Conservation (phyloP, 2,329 filamentous ascomycete genomes). For the Fusarium camptoceras region DNA sequence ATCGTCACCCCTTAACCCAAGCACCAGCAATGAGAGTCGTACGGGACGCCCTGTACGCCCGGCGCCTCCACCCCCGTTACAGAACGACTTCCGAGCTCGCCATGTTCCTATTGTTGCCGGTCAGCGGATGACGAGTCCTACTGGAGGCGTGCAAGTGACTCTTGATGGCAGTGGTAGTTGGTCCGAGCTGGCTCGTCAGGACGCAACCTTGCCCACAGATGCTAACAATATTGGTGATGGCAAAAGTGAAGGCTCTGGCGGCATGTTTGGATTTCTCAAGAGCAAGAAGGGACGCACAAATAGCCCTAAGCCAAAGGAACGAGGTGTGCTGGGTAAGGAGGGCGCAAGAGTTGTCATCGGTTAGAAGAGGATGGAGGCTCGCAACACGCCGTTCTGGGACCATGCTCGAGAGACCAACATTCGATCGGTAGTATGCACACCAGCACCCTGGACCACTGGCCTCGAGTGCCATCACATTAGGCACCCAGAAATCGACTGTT, state of each 20-base stretch:
- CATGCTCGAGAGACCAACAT: conserved; percentile 27
- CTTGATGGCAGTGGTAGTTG: conserved; percentile 90
- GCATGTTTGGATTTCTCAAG: conserved; percentile 90
- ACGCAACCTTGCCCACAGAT: conserved; percentile 77
- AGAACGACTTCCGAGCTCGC: conserved; percentile 59
- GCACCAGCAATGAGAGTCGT: conserved; percentile 44
- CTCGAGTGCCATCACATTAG: conserved; percentile 13
- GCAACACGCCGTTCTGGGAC: conserved; percentile 26
- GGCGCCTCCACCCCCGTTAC: conserved; percentile 60
- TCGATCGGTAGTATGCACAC: conserved; percentile 20
- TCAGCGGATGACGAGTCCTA: conserved; percentile 78
- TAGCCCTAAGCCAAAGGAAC: conserved; percentile 93
- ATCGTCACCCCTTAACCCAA: conserved; percentile 44
- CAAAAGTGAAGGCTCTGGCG: conserved; percentile 71
- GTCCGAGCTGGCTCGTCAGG: conserved; percentile 89
- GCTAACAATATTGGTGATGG: conserved; percentile 66
- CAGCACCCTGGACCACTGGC: conserved; percentile 9
- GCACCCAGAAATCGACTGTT: conserved; percentile 10
- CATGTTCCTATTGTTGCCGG: conserved; percentile 67
- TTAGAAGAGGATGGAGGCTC: conserved; percentile 52
- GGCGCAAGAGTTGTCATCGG: conserved; percentile 86
- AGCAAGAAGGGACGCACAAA: conserved; percentile 90
- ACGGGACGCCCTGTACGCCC: conserved; percentile 44
- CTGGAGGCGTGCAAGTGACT: conserved; percentile 90
- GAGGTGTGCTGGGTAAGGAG: conserved; percentile 93